phyloP scores from a whole-genome alignment of 768 basidiomycete species.

The Mycena filopes region DNA sequence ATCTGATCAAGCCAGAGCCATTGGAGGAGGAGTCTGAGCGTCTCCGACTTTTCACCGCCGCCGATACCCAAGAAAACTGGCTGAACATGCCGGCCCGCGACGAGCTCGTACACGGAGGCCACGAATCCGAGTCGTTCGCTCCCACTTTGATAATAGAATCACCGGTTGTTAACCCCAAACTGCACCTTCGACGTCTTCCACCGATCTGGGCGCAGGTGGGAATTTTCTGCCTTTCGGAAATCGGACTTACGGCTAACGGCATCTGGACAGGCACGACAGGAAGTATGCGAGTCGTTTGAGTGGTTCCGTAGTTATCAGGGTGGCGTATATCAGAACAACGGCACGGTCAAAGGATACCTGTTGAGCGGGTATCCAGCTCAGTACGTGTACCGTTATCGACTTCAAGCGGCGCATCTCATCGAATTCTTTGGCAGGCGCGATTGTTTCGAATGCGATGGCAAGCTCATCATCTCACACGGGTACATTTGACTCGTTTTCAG shows the following conservation, averaged over 20 bases:
- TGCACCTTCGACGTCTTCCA: conserved; percentile 43
- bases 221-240: background rate
- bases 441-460: conserved; percentile 69
- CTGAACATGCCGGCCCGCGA: background rate
- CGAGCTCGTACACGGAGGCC: background rate
- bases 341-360: conserved; percentile 79
- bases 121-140: background rate
- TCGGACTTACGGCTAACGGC: too few relatives aligned
- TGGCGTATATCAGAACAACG: conserved; percentile 75
- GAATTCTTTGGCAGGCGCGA: conserved; percentile 66
- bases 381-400: conserved; percentile 50
- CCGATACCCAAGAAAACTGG: conserved; percentile 1
- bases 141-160: background rate
- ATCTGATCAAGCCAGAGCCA: background rate
- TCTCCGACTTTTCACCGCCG: background rate
- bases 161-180: conserved; percentile 28
- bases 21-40: background rate
- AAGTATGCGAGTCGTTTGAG: conserved; percentile 83
- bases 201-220: conserved; percentile 58
- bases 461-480: conserved; percentile 87
- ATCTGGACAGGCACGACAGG: conserved; percentile 79
- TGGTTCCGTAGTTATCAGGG: conserved; percentile 84
- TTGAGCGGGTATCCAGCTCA: conserved; percentile 75
- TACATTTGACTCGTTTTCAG: conserved; percentile 39
- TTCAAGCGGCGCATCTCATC: background rate